Base-by-base conservation (phyloP, 2,329 filamentous ascomycete genomes). In the Anisogramma anomala region DNA sequence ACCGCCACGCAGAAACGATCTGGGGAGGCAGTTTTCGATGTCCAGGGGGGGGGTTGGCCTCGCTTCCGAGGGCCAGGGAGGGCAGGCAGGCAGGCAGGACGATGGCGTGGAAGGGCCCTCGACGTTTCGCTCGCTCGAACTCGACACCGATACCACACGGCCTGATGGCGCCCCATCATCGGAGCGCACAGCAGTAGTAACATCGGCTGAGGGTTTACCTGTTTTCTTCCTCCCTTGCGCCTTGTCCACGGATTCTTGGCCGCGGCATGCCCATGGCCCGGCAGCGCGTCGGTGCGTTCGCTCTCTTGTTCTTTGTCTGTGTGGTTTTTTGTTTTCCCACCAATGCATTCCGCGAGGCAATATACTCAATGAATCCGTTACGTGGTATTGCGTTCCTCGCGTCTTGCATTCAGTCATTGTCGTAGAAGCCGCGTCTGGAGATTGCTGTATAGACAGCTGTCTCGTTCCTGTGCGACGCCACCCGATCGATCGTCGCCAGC, bases 381-480 rank as follows among this genome's bases (percentile, higher is more conserved):
- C 40, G 41, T 36, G 33, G 36, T 31, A 34, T 40, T 33, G 6
- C 36, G 23, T 33, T 20, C 25, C 30, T 20, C 34, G 22, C 31
- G 28, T 33, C 8, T 22, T 5, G 23, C n/a, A n/a, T n/a, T n/a
- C n/a, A n/a, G n/a, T n/a, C n/a, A n/a, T 32, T 26, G 14, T 30
- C 27, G 27, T 30, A 8, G n/a, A 14, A 30, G 15, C 27, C 15
- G 27, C 23, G 20, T 42, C 27, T 22, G 38, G 41, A 39, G 32
- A 39, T 39, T 43, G 28, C 38, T 20, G 23, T 39, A 36, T 30
- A 14, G 13, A 14, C 14, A 15, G 8, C 7, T 39, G 31, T 39
- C 22, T 43, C 23, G 37, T 33, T 18, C 25, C 34, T 46, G 44
- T 46, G 36, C 19, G 23, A 46, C 41, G 17, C 10, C 43, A 39